Evolutionary conservation across 129 eudicot species (phyloP), one percentile per base, ranked within the genome.

Genomic region (Ambrosia artemisiifolia): DNA sequence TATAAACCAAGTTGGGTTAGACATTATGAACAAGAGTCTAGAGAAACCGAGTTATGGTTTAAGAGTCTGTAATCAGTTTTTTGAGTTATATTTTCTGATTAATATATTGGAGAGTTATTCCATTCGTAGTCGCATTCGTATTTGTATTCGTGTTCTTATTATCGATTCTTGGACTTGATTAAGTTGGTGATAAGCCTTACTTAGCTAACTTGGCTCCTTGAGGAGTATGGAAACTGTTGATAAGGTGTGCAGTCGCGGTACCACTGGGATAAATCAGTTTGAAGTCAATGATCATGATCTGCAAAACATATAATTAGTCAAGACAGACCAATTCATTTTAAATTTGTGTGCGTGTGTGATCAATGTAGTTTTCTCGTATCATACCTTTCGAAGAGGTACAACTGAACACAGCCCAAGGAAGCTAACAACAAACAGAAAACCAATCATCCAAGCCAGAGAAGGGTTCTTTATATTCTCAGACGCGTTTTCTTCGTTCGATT

Each of bases 171-270:
- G n/a, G n/a, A n/a, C n/a, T n/a, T n/a, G n/a, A n/a, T n/a, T n/a
- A n/a, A 48, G n/a, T 48, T 48, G 19, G 19, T 60, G 11, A 32
- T 48, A 48, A 70, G 64, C 59, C 91, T 85, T 70, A 94, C 98
- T 90, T 94, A 0, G 97, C 99, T 69, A 90, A 80, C 75, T 81
- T 90, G 81, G 97, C 97, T 44, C 99, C 99, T 66, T 84, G 90
- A 14, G 99, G 99, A 78, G 99, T 94, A 85, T 94, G 99, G 83
- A 94, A 94, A 82, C 99, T 94, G 75, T 94, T 94, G 85, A 94
- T 94, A 38, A 94, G 94, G 80, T 88, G 91, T 65, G 99, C 99
- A 17, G 99, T 94, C 57, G 99, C 99, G 11, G 97, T 94, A 46
- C 99, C 99, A 78, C 99, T 94, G 33, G 99, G 99, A 76, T 94